Percentiles rank a stretch among this genome's conserved stretches.
phyloP scores from a whole-genome alignment of 805 yeast genomes.

The Ogataea saltuana region DNA sequence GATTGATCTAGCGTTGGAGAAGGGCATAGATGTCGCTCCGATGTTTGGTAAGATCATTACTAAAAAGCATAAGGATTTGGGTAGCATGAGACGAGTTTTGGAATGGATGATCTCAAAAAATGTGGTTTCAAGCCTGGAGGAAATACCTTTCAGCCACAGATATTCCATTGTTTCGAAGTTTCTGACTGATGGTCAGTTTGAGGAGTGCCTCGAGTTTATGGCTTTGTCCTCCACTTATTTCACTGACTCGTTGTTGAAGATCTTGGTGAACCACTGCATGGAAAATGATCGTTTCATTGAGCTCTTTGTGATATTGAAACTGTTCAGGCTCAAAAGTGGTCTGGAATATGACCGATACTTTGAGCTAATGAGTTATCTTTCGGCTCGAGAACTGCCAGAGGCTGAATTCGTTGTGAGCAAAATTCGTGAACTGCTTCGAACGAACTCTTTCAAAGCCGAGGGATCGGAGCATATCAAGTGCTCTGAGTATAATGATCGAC shows the following conservation, averaged over 20 bases:
- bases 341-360: conserved; percentile 1
- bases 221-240: neutral
- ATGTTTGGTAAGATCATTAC: neutral
- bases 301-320: conserved; percentile 1
- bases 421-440: neutral
- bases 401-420: neutral
- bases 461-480: too few relatives aligned
- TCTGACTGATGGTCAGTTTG: neutral
- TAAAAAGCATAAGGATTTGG: neutral
- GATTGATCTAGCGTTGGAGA: conserved; percentile 1
- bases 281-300: neutral
- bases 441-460: neutral
- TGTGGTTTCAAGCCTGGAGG: neutral
- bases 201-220: neutral
- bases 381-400: neutral
- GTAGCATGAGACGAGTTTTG: neutral
- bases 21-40: neutral
- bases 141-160: neutral
- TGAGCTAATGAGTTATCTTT: conserved; percentile 1
- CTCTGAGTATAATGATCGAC: neutral
- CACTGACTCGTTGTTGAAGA: neutral
- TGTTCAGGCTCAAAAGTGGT: neutral
- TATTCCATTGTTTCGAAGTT: neutral
- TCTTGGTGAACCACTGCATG: conserved; percentile 1
- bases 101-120: conserved; percentile 2